A percentile compares a stretch with the other conserved stretches of the same genome.
Evolutionary conservation across 2,329 filamentous ascomycete genomes (phyloP).

Genomic region (Colletotrichum ledebouriae): DNA sequence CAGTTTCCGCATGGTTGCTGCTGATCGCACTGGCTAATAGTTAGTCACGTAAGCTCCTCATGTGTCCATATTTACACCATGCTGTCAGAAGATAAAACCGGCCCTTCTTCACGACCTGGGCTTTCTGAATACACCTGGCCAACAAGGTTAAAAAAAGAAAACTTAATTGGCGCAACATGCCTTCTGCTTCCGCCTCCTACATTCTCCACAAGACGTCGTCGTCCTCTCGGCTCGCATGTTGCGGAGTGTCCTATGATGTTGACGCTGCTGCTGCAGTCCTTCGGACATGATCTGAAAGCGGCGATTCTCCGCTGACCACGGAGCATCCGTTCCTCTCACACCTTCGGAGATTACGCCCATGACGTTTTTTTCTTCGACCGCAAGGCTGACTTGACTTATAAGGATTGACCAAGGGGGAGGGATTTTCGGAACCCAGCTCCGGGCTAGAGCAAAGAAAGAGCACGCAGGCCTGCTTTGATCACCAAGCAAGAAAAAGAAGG

Average conservation of each 20-base stretch:
- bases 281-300: slow-evolving; percentile 51
- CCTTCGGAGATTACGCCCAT: slow-evolving; percentile 18
- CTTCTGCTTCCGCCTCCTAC: slow-evolving; percentile 66
- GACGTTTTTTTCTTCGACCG: slow-evolving; percentile 18
- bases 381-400: slow-evolving; percentile 41
- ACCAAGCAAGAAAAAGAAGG: slow-evolving; percentile 23
- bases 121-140: neutral
- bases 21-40: slow-evolving; percentile 62
- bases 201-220: slow-evolving; percentile 64
- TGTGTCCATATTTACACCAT: neutral
- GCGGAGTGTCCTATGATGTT: slow-evolving; percentile 44
- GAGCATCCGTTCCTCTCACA: slow-evolving; percentile 31
- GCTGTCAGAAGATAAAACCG: neutral
- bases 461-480: neutral
- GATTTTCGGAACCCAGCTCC: neutral
- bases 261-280: slow-evolving; percentile 50
- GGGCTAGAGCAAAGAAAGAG: neutral
- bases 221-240: slow-evolving; percentile 50
- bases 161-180: slow-evolving; percentile 48
- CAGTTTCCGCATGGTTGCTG: slow-evolving; percentile 68
- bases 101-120: neutral
- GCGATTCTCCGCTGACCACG: slow-evolving; percentile 11
- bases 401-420: slow-evolving; percentile 9
- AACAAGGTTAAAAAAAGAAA: neutral
- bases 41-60: slow-evolving; percentile 24